A percentile compares a stretch with the other conserved stretches of the same genome.
These are phyloP conservation scores for Citrus cavaleriei DNA, from an alignment of 345 rosid genomes.

Conservation along the genomic window DNA sequence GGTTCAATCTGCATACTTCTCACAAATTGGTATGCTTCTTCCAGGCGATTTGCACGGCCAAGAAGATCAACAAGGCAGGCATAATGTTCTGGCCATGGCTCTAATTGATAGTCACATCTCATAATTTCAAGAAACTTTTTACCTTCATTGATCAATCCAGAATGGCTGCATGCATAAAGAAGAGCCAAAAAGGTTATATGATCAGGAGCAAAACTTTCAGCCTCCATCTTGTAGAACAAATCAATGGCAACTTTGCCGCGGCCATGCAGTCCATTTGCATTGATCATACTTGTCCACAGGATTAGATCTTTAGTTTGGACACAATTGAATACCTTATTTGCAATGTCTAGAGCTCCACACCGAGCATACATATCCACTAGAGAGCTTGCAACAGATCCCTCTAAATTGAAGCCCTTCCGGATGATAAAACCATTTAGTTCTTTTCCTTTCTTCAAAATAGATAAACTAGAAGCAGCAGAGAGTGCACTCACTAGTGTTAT, in stretches of 20 bases:
- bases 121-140: slow-evolving; percentile 51
- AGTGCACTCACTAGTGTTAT: slow-evolving; percentile 54
- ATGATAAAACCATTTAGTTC: slow-evolving; percentile 65
- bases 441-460: slow-evolving; percentile 66
- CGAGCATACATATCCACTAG: slow-evolving; percentile 83
- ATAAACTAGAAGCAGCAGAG: slow-evolving; percentile 63
- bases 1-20: slow-evolving; percentile 60
- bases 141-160: slow-evolving; percentile 72
- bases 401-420: slow-evolving; percentile 50
- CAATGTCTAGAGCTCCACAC: slow-evolving; percentile 62
- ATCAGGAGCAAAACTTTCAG: slow-evolving; percentile 49
- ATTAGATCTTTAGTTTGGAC: slow-evolving; percentile 38
- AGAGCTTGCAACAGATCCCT: slow-evolving; percentile 56
- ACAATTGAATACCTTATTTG: slow-evolving; percentile 44
- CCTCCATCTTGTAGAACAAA: slow-evolving; percentile 51
- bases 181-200: slow-evolving; percentile 73
- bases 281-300: slow-evolving; percentile 79
- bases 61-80: slow-evolving; percentile 83
- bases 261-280: slow-evolving; percentile 86
- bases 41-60: slow-evolving; percentile 66
- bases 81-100: slow-evolving; percentile 88
- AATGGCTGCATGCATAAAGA: slow-evolving; percentile 82
- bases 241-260: slow-evolving; percentile 58
- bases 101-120: slow-evolving; percentile 55
- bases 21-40: slow-evolving; percentile 70